Evolutionary conservation across 1,139 yeast species (phyloP).

Genomic region (Hemisphaericaspora subhashii): DNA sequence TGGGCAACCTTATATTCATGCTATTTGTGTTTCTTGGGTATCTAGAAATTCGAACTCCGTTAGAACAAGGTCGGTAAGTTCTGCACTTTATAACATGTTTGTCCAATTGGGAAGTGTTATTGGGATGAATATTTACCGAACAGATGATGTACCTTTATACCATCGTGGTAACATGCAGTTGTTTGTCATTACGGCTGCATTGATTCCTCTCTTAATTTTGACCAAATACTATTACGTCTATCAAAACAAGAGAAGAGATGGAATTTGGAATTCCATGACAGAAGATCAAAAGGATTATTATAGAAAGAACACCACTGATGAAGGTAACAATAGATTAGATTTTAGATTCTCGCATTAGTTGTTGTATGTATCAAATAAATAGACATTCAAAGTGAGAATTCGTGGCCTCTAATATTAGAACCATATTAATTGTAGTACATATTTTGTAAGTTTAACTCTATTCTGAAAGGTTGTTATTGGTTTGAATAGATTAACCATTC

Average conservation of each 20-base stretch:
- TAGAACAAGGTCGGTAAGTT: conserved; percentile 47
- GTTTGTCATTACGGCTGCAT: conserved; percentile 17
- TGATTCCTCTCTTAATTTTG: conserved; percentile 20
- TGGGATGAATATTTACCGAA: conserved; percentile 54
- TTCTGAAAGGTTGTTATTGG: too few relatives aligned
- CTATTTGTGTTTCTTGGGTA: conserved; percentile 60
- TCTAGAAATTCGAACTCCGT: conserved; percentile 63
- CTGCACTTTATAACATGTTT: conserved; percentile 59
- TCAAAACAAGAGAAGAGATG: conserved; percentile 47
- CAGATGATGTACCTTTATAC: conserved; percentile 58
- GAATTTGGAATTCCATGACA: conserved; percentile 48
- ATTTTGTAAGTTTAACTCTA: too few relatives aligned
- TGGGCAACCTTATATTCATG: conserved; percentile 52
- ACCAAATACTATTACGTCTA: conserved; percentile 43
- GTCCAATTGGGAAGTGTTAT: conserved; percentile 57
- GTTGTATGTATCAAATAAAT: conserved; percentile 65
- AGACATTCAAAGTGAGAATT: too few relatives aligned
- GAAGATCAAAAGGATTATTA: conserved; percentile 49
- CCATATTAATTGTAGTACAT: too few relatives aligned
- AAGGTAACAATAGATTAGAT: conserved; percentile 58
- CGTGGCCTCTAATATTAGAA: too few relatives aligned
- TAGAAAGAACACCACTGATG: conserved; percentile 40
- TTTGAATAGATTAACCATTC: too few relatives aligned
- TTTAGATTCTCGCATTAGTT: conserved; percentile 34
- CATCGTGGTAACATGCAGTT: conserved; percentile 48